These are phyloP conservation scores for Penicillium subrubescens DNA, from an alignment of 495 filamentous ascomycete genomes.

Conservation along the genomic window DNA sequence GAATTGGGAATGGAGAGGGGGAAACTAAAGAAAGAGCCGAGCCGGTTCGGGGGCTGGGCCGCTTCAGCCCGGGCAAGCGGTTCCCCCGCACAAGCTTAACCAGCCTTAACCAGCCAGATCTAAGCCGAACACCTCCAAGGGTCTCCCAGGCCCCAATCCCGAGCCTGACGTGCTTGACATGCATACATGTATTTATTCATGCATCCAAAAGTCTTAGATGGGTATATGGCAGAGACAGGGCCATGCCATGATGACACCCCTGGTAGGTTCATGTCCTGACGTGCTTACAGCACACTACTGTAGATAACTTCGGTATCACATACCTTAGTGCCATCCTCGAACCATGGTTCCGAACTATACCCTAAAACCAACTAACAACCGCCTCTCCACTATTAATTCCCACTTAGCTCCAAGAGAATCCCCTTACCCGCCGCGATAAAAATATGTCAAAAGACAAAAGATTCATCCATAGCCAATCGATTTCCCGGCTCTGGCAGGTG, in stretches of 20 bases:
- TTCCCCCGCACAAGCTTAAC: constrained; percentile 19
- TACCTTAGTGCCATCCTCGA: constrained; percentile 1
- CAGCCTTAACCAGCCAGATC: not conserved
- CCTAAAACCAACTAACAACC: not conserved
- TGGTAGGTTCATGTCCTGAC: not conserved
- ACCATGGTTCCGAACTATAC: constrained; percentile 8
- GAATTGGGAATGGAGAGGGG: too few relatives aligned
- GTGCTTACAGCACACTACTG: not conserved
- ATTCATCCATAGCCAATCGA: constrained; percentile 35
- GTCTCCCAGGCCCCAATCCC: not conserved
- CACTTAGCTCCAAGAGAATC: not conserved
- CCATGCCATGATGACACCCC: not conserved
- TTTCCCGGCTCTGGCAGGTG: not conserved
- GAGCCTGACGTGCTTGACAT: not conserved
- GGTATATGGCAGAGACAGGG: not conserved
- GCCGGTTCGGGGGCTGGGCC: constrained; percentile 12
- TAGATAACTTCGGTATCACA: constrained; percentile 1
- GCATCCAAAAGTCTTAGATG: not conserved
- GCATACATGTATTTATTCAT: not conserved
- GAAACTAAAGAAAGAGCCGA: constrained; percentile 1
- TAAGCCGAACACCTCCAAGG: not conserved
- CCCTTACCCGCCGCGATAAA: constrained; percentile 10
- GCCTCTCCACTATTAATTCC: not conserved
- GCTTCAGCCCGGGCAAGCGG: constrained; percentile 6
- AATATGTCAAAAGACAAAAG: constrained; percentile 12